Conservation (phyloP, 2,329 filamentous ascomycete species). For the Orbilia quercus region DNA sequence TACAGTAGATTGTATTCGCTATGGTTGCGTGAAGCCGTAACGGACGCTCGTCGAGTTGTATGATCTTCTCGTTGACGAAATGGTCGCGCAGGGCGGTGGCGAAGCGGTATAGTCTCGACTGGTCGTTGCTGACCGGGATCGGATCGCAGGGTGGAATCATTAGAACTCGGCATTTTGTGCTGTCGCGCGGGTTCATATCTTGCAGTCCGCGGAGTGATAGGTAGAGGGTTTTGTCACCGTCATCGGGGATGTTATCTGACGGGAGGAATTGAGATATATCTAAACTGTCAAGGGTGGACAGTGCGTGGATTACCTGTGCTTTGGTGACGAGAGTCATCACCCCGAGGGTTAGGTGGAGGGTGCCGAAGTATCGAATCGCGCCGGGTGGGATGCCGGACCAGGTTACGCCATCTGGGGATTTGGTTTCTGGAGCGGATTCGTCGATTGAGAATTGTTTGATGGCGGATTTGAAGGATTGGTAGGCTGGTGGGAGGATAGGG, state of each 20-base stretch:
- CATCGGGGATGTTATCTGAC: background rate
- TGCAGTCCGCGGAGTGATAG: constrained; percentile 36
- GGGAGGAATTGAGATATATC: constrained; percentile 38
- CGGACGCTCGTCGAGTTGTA: constrained; percentile 71
- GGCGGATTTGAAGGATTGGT: constrained; percentile 61
- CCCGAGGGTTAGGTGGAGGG: constrained; percentile 85
- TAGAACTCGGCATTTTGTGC: constrained; percentile 69
- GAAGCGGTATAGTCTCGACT: constrained; percentile 63
- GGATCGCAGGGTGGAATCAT: constrained; percentile 73
- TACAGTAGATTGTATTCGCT: constrained; percentile 84
- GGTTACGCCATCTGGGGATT: constrained; percentile 60
- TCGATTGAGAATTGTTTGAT: constrained; percentile 73
- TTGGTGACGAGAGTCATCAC: constrained; percentile 71
- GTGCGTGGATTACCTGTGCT: constrained; percentile 13
- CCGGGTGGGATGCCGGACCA: constrained; percentile 69
- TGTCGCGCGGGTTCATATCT: constrained; percentile 7
- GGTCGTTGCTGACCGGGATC: constrained; percentile 64
- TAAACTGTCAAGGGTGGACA: constrained; percentile 18
- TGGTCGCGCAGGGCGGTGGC: constrained; percentile 68
- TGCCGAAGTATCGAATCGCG: constrained; percentile 80
- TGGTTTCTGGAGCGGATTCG: constrained; percentile 64
- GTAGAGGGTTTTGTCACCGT: constrained; percentile 8
- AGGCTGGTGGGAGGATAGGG: constrained; percentile 70
- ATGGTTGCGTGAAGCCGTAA: constrained; percentile 90
- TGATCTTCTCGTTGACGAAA: constrained; percentile 70